Conservation (phyloP, 2,329 filamentous ascomycete genomes). For the Neofusicoccum sp. region DNA sequence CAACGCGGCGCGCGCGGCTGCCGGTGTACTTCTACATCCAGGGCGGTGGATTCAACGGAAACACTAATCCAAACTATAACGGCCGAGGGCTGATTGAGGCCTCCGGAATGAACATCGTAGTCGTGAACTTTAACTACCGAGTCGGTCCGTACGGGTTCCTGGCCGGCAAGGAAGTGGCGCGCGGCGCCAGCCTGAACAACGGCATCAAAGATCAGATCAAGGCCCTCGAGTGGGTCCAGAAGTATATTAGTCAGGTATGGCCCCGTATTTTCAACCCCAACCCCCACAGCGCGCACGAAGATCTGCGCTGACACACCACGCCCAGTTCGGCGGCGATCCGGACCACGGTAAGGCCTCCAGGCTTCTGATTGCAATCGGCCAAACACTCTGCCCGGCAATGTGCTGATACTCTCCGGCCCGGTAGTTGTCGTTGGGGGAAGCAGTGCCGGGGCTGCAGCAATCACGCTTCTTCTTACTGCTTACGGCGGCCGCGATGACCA, state of each 20-base stretch:
- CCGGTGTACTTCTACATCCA: conserved; percentile 64
- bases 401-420: neutral
- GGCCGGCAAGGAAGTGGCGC: conserved; percentile 54
- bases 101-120: conserved; percentile 59
- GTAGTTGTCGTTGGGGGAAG: conserved; percentile 64
- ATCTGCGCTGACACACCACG: neutral
- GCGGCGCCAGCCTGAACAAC: conserved; percentile 59
- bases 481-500: conserved; percentile 48
- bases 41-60: conserved; percentile 46
- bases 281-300: neutral
- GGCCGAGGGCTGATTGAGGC: conserved; percentile 61
- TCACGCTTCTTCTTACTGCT: conserved; percentile 34
- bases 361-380: neutral
- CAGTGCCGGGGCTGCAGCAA: conserved; percentile 59
- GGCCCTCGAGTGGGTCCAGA: conserved; percentile 67
- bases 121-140: conserved; percentile 74
- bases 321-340: conserved; percentile 67
- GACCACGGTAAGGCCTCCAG: conserved; percentile 40
- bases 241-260: conserved; percentile 54
- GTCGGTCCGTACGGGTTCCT: conserved; percentile 74
- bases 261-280: neutral
- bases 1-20: conserved; percentile 51
- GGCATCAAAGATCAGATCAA: conserved; percentile 70
- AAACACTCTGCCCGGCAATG: neutral
- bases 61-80: conserved; percentile 53